phyloP scores from a whole-genome alignment of 192 early-diverging fungal species.

The Coemansia sp. region DNA sequence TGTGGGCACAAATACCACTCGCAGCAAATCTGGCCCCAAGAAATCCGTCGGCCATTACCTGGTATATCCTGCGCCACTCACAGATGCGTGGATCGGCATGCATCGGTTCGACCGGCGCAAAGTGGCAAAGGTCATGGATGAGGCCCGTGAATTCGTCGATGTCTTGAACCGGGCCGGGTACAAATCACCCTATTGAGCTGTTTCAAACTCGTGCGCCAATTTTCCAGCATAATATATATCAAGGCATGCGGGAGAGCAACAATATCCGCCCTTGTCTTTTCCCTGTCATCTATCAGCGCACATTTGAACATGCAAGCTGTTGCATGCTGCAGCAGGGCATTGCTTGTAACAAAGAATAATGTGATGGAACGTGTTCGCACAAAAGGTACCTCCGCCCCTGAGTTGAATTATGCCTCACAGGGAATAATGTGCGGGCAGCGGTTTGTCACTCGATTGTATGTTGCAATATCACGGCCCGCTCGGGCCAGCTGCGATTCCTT shows the following conservation, averaged over 20 bases:
- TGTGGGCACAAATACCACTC: slow-evolving; percentile 6
- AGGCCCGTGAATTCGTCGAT: slow-evolving; percentile 44
- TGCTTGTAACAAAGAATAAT: not conserved
- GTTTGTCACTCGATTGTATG: not conserved
- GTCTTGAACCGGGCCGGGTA: slow-evolving; percentile 45
- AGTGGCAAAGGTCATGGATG: slow-evolving; percentile 31
- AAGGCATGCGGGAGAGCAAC: not conserved
- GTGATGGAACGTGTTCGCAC: not conserved
- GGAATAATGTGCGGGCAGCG: not conserved
- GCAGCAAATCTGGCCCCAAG: slow-evolving; percentile 2
- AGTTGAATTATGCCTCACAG: not conserved
- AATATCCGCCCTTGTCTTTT: not conserved
- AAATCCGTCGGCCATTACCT: slow-evolving; percentile 15
- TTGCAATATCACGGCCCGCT: not conserved
- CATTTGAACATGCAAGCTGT: not conserved
- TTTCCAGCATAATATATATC: not conserved
- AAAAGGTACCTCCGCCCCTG: not conserved
- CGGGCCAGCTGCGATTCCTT: not conserved
- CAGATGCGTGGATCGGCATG: slow-evolving; percentile 50
- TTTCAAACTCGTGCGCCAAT: not conserved
- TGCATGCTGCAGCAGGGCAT: slow-evolving; percentile 2
- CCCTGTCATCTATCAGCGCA: not conserved
- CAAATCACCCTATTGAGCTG: slow-evolving; percentile 35
- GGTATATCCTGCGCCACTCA: slow-evolving; percentile 35
- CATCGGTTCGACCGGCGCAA: slow-evolving; percentile 31